Percentiles rank a stretch among this genome's conserved stretches.
Conservation (phyloP, 371 early-diverging fungal genomes). For the Rhizopus delemar region DNA sequence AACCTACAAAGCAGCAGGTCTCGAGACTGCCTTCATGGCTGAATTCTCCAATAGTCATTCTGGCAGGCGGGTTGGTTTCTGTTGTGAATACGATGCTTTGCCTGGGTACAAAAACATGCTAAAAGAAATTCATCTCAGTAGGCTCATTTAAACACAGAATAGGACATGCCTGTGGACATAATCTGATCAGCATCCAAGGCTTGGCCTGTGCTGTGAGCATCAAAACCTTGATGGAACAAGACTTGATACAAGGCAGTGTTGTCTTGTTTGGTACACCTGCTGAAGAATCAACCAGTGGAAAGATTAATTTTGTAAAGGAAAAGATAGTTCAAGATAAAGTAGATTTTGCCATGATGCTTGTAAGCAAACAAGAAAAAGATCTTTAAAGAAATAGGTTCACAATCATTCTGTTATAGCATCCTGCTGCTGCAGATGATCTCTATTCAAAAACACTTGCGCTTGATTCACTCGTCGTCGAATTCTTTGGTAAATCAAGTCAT, state of each 20-base stretch:
- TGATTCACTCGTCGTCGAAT: conserved; percentile 47
- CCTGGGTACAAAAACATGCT: conserved; percentile 35
- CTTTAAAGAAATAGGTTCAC: background rate
- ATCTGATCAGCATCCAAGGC: conserved; percentile 68
- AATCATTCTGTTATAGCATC: conserved; percentile 21
- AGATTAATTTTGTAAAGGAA: conserved; percentile 61
- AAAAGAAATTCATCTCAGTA: background rate
- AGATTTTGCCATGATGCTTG: conserved; percentile 74
- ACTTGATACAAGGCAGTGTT: conserved; percentile 56
- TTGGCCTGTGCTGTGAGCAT: conserved; percentile 63
- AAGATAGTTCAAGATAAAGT: conserved; percentile 60
- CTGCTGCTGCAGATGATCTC: conserved; percentile 25
- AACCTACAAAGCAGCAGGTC: conserved; percentile 48
- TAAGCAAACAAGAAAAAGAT: conserved; percentile 22
- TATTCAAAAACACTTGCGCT: conserved; percentile 41
- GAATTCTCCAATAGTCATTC: conserved; percentile 40
- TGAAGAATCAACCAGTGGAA: conserved; percentile 72
- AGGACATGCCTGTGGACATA: conserved; percentile 65
- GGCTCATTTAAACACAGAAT: conserved; percentile 12
- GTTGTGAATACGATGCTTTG: conserved; percentile 66
- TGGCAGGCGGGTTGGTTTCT: conserved; percentile 51
- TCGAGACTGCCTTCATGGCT: conserved; percentile 64
- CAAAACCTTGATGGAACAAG: conserved; percentile 52
- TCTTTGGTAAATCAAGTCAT: conserved; percentile 62
- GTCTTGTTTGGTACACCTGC: conserved; percentile 78